Evolutionary conservation across 768 basidiomycete species (phyloP).

Genomic region (Podaxis sp.): DNA sequence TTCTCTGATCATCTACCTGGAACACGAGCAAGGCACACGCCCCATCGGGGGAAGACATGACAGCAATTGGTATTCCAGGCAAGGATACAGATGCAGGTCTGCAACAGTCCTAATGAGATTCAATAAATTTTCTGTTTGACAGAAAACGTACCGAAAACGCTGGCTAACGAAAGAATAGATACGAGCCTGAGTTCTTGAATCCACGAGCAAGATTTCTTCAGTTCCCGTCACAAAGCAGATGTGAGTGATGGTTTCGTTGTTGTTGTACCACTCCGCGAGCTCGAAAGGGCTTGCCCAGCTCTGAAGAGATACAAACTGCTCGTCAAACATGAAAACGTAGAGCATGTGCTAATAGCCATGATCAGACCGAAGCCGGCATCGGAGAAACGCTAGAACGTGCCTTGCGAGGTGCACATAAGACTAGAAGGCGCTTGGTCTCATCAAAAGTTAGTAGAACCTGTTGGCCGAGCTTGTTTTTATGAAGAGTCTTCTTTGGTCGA

Average conservation of each 20-base stretch:
- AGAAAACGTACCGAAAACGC: slow-evolving; percentile 45
- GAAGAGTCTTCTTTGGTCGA: slow-evolving; percentile 31
- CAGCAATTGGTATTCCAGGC: slow-evolving; percentile 28
- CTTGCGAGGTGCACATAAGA: slow-evolving; percentile 43
- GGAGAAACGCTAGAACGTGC: slow-evolving; percentile 23
- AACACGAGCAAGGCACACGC: slow-evolving; percentile 47
- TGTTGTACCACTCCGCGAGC: slow-evolving; percentile 43
- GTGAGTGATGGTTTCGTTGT: slow-evolving; percentile 11
- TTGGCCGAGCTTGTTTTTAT: slow-evolving; percentile 46
- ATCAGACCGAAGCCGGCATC: background rate
- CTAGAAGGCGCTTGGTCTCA: slow-evolving; percentile 49
- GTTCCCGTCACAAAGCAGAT: slow-evolving; percentile 48
- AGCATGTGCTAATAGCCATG: slow-evolving; percentile 32
- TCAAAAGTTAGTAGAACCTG: slow-evolving; percentile 50
- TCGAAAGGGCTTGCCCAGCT: slow-evolving; percentile 40
- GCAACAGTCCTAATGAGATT: slow-evolving; percentile 22
- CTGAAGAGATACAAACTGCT: slow-evolving; percentile 41
- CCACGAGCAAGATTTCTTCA: slow-evolving; percentile 55
- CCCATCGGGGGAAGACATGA: slow-evolving; percentile 53
- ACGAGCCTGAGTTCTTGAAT: slow-evolving; percentile 40
- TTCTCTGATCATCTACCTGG: slow-evolving; percentile 14
- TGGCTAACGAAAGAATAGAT: slow-evolving; percentile 55
- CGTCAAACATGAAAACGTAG: slow-evolving; percentile 49
- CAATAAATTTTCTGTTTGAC: background rate
- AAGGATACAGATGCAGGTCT: slow-evolving; percentile 39